Conservation (phyloP, 768 basidiomycete species). For the Lentinula detonsa region DNA sequence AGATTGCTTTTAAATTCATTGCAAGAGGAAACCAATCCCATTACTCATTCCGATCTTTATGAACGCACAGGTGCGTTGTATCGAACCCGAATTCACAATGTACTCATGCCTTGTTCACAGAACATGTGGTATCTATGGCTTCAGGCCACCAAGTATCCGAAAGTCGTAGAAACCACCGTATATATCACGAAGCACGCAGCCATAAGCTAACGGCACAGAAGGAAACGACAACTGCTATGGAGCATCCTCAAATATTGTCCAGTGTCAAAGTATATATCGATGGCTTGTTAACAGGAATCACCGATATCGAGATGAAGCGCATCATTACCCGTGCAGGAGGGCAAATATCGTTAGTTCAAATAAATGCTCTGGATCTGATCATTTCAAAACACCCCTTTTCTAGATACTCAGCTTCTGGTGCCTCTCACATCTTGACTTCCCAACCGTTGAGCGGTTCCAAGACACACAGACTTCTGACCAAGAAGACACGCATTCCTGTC, state of each 20-base stretch:
- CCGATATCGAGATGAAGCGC: constrained; percentile 76
- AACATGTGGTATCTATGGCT: constrained; percentile 53
- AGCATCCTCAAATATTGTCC: constrained; percentile 25
- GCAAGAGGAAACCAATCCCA: constrained; percentile 63
- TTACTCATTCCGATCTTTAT: constrained; percentile 65
- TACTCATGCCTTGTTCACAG: constrained; percentile 22
- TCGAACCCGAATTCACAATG: neutral
- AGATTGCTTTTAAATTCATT: constrained; percentile 58
- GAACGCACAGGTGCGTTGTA: constrained; percentile 49
- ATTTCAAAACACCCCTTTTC: constrained; percentile 2
- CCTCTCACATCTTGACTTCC: constrained; percentile 78
- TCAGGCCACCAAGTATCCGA: constrained; percentile 68
- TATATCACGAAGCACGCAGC: constrained; percentile 37
- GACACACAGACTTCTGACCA: constrained; percentile 55
- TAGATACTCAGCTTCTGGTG: constrained; percentile 52
- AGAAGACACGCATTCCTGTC: constrained; percentile 39
- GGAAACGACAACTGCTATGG: constrained; percentile 14
- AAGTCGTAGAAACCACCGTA: constrained; percentile 26
- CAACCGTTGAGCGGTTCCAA: constrained; percentile 67
- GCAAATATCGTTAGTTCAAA: constrained; percentile 45
- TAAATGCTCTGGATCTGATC: neutral
- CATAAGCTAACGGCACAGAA: constrained; percentile 35
- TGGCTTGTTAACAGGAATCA: constrained; percentile 65
- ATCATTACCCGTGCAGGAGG: constrained; percentile 66
- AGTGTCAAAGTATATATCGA: constrained; percentile 61